Base-by-base conservation (phyloP, 169 alveolate genomes). In the Theileria annulata region DNA sequence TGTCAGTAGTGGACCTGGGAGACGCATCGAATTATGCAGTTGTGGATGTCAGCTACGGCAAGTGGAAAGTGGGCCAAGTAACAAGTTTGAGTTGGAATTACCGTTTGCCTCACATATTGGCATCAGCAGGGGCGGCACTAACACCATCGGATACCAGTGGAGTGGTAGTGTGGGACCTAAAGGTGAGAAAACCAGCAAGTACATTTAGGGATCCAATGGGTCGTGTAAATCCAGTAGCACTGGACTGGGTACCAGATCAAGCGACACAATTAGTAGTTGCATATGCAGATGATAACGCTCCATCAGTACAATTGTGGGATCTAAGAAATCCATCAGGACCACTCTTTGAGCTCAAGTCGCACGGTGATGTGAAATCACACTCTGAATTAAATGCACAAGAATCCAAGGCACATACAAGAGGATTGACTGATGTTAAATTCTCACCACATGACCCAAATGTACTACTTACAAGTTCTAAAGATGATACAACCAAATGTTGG, bases 271-370 rank as follows among this genome's bases (percentile, higher is more conserved):
- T 93, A 35, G 71, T 92, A 19, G 93, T 92, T 27, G 92, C 94
- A 0, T 93, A 91, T 51, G 95, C 88, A 27, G 96, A 93, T 71
- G 95, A 93, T 67, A 92, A 88, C 67, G 87, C 90, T 56, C 96
- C 96, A 0, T 83, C 95, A 17, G 77, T 93, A 69, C 96, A 93
- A 75, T 70, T 93, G 21, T 93, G 96, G 96, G 96, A 93, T 70
- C 78, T 93, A 54, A 76, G 96, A n/a, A 93, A 93, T 75, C 83
- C 88, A 27, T 77, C 92, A 21, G 92, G 80, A 33, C 96, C 96
- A 33, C 77, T 93, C 31, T 92, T 88, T 79, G 96, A 93, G 76
- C 88, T 93, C 0, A 60, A 86, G 33, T 84, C 82, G 13, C 87
- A 79, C 76, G 8, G 47, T 35, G 47, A 35, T 35, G 47, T 35